Base-by-base conservation (phyloP, 2,329 filamentous ascomycete species). In the Cercospora sp. region DNA sequence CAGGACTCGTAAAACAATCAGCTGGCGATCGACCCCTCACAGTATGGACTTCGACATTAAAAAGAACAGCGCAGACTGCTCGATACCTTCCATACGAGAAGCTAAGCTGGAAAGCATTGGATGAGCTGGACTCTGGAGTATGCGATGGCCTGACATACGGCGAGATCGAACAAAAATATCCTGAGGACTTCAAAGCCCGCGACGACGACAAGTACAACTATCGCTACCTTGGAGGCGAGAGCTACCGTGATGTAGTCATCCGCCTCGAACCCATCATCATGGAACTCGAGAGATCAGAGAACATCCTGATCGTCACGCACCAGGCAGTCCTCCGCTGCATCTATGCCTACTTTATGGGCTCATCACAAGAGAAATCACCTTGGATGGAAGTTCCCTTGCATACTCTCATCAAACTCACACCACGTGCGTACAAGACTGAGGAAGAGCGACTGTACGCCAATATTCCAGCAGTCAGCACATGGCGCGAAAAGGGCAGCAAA, bases 121-220 rank as follows among this genome's bases (percentile, higher is more conserved):
- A 99, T 77, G 95, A 99, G 82, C 90, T 99, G 42, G 95, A 99
- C 79, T 94, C 93, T 1, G 95, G 95, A 61, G 92, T 98, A 59
- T 99, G 95, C 82, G 95, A 99, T 76, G 94, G 94, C 64, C 88
- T 98, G 79, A 99, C 95, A 1, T 97, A 97, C 79, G 92, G 93
- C 76, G 91, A 99, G 78, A 98, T 99, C 78, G 93, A 95, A 76
- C 88, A 96, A 75, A 84, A 87, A 64, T 98, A 92, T 78, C 95
- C 95, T 0, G 94, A 97, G 73, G 95, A 99, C 82, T 99, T 99
- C 82, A 89, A 89, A 60, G 93, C 94, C 36, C 92, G 95, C 70
- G 95, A 99, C 80, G 93, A 97, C 73, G 95, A 99, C 85, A 99
- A 99, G 82, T 98, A 98, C 87, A 98, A 99, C 83, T 99, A 99